phyloP scores from a whole-genome alignment of 2,329 filamentous ascomycete species.

The Didymella pomorum region DNA sequence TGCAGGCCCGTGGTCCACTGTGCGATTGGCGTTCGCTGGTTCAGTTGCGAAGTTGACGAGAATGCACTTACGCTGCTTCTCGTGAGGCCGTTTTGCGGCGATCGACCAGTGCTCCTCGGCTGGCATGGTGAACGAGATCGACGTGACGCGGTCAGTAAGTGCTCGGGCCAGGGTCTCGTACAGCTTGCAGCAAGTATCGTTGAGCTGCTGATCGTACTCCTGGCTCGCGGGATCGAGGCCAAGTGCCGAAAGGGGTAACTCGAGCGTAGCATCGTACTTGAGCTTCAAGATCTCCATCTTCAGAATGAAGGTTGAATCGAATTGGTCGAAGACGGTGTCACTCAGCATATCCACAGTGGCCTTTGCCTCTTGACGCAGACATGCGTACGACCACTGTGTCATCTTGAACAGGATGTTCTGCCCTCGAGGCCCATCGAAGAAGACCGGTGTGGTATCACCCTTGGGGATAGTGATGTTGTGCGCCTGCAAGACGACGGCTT shows the following conservation, averaged over 20 bases:
- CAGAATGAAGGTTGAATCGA: constrained; percentile 82
- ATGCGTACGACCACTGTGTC: constrained; percentile 79
- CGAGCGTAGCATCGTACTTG: constrained; percentile 63
- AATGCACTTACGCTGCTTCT: constrained; percentile 54
- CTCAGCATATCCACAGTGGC: constrained; percentile 78
- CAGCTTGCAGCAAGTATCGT: constrained; percentile 62
- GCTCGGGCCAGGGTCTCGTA: constrained; percentile 73
- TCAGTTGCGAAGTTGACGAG: constrained; percentile 76
- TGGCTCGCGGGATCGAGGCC: constrained; percentile 33
- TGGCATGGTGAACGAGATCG: constrained; percentile 60
- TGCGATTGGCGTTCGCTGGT: constrained; percentile 72
- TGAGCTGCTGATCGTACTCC: constrained; percentile 36
- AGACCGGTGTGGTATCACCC: constrained; percentile 66
- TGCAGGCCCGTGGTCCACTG: constrained; percentile 86
- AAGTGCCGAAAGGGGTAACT: constrained; percentile 49
- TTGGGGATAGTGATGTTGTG: constrained; percentile 44
- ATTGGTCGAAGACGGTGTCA: constrained; percentile 77
- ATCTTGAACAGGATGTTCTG: constrained; percentile 92
- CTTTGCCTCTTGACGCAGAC: constrained; percentile 77
- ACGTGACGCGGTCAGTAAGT: constrained; percentile 75
- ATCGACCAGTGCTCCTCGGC: constrained; percentile 48
- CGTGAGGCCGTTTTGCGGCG: constrained; percentile 33
- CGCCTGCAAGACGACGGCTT: constrained; percentile 64
- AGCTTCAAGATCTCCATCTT: constrained; percentile 61
- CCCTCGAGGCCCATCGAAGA: constrained; percentile 78